Conservation (phyloP, 176 grass and related monocot genomes). For the Hyparrhenia diplandra region DNA sequence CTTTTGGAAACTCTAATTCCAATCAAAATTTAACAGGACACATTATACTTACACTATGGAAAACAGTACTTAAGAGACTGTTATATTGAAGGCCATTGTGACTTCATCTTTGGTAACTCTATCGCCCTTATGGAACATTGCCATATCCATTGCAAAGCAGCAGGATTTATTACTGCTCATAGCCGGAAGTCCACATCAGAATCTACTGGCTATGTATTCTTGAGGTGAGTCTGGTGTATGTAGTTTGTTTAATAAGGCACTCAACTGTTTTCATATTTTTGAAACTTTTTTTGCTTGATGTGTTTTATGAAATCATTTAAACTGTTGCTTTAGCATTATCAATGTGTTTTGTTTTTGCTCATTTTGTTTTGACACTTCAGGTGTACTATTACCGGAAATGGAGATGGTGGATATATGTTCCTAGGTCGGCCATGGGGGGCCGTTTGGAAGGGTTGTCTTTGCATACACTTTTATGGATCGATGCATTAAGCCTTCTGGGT, state of each 20-base stretch:
- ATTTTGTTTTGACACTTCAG: conserved; percentile 38
- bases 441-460: conserved; percentile 94
- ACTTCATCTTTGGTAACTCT: conserved; percentile 97
- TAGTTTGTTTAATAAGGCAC: not conserved
- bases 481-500: conserved; percentile 70
- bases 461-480: conserved; percentile 91
- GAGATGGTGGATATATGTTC: conserved; percentile 69
- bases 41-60: conserved; percentile 89
- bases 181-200: conserved; percentile 92
- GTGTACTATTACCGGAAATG: conserved; percentile 88
- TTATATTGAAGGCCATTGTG: conserved; percentile 92
- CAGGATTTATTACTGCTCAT: conserved; percentile 92
- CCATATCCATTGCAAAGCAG: conserved; percentile 90
- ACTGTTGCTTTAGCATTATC: conserved; percentile 22
- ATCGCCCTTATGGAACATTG: conserved; percentile 89
- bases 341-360: not conserved
- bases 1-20: conserved; percentile 6
- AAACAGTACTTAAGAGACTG: conserved; percentile 96
- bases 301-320: not conserved
- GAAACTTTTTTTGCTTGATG: not conserved
- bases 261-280: not conserved
- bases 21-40: conserved; percentile 56
- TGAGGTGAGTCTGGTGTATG: conserved; percentile 46
- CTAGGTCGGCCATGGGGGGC: conserved; percentile 97
- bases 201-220: conserved; percentile 89